phyloP scores from a whole-genome alignment of 495 filamentous ascomycete genomes.

The Podospora tetraspora region DNA sequence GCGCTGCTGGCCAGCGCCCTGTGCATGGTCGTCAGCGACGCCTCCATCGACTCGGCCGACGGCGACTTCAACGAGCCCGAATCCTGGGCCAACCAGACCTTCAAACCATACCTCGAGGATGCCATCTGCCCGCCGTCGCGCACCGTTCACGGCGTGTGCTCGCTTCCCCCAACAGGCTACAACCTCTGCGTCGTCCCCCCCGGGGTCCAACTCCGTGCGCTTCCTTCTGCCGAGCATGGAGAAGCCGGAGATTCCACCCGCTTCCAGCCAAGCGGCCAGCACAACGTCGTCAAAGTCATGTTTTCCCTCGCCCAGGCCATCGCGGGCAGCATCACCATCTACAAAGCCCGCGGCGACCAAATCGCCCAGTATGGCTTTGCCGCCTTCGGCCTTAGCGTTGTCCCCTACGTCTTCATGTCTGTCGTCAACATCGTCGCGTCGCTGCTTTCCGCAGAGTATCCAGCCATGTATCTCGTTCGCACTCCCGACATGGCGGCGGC shows the following conservation, averaged over 20 bases:
- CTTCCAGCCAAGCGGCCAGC: background rate
- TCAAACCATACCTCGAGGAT: background rate
- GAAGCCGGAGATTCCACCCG: background rate
- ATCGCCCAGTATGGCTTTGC: slow-evolving; percentile 40
- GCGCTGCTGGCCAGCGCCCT: background rate
- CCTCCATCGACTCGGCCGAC: background rate
- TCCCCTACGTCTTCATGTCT: slow-evolving; percentile 45
- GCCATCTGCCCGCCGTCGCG: background rate
- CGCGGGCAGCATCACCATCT: slow-evolving; percentile 27
- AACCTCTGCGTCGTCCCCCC: background rate
- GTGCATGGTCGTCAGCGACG: slow-evolving; percentile 1
- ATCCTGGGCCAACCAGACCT: background rate
- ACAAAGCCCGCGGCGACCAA: slow-evolving; percentile 34
- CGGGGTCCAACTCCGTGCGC: background rate
- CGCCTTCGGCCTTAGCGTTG: slow-evolving; percentile 40
- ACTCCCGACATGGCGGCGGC: slow-evolving; percentile 6
- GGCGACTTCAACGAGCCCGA: background rate
- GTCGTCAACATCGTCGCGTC: slow-evolving; percentile 38
- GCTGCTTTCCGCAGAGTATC: slow-evolving; percentile 4
- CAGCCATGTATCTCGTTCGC: slow-evolving; percentile 2
- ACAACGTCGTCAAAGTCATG: background rate
- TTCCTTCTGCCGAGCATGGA: background rate
- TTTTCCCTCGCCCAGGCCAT: background rate
- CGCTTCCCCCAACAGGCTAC: background rate
- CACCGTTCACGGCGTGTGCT: background rate